Percentiles rank a stretch among this genome's conserved stretches.
Evolutionary conservation across 2,329 filamentous ascomycete species (phyloP).

Genomic region (Aureobasidium mangrovei): DNA sequence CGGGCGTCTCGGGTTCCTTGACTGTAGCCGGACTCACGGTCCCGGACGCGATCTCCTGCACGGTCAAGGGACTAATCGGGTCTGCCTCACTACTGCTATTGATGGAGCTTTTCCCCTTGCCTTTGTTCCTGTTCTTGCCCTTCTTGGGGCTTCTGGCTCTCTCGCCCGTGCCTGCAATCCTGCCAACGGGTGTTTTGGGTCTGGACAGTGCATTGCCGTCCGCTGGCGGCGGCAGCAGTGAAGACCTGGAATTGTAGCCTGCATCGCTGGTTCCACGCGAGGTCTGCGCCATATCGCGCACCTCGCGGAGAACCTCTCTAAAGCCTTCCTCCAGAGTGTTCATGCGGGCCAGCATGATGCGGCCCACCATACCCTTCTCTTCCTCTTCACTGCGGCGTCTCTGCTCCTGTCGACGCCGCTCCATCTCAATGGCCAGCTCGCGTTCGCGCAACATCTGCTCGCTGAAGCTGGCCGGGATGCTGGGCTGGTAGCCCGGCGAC

Average conservation of each 20-base stretch:
- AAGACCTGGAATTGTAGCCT: slow-evolving; percentile 3
- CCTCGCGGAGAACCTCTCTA: slow-evolving; percentile 49
- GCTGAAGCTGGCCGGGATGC: slow-evolving; percentile 29
- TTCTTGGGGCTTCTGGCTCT: slow-evolving; percentile 10
- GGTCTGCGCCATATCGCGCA: slow-evolving; percentile 23
- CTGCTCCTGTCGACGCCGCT: slow-evolving; percentile 29
- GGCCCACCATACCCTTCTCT: slow-evolving; percentile 65
- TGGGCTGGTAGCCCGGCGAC: slow-evolving; percentile 25
- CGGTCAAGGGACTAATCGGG: slow-evolving; percentile 2
- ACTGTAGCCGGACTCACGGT: background rate
- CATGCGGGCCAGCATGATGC: slow-evolving; percentile 81
- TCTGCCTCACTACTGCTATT: slow-evolving; percentile 6
- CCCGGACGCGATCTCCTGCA: background rate
- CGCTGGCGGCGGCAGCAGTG: background rate
- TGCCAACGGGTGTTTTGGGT: slow-evolving; percentile 7
- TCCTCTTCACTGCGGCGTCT: slow-evolving; percentile 32
- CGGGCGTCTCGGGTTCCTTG: background rate
- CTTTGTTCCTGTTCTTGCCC: background rate
- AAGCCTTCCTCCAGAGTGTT: slow-evolving; percentile 89
- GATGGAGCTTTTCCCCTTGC: slow-evolving; percentile 2
- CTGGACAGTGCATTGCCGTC: background rate
- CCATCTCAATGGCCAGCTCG: slow-evolving; percentile 39
- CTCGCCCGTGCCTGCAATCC: background rate
- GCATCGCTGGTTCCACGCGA: slow-evolving; percentile 25
- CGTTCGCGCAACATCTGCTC: slow-evolving; percentile 45